Conservation (phyloP, 83 land plant genomes). For the Isoetes engelmannii region DNA sequence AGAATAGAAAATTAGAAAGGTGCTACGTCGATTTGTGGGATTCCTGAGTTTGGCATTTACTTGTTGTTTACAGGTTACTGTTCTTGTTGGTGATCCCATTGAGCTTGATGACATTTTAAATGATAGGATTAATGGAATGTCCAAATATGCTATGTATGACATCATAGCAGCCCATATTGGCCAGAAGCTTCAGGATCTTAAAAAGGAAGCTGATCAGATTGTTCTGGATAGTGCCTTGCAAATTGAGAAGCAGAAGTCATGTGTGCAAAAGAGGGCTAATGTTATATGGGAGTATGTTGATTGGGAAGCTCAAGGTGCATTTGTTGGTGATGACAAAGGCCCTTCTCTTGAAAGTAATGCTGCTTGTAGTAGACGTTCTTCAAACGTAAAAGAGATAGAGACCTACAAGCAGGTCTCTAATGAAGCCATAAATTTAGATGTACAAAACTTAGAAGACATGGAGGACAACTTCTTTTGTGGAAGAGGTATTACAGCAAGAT, state of each 20-base stretch:
- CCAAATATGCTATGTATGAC: slow-evolving; percentile 58
- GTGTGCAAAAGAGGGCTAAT: slow-evolving; percentile 24
- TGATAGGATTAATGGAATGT: slow-evolving; percentile 18
- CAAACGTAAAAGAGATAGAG: too few relatives aligned
- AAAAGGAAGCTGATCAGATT: slow-evolving; percentile 60
- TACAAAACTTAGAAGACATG: slow-evolving; percentile 1
- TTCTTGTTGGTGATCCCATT: slow-evolving; percentile 88
- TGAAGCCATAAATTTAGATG: neutral
- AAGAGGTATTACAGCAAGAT: slow-evolving; percentile 53
- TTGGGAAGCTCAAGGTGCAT: slow-evolving; percentile 56
- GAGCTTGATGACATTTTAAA: slow-evolving; percentile 61
- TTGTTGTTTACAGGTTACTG: slow-evolving; percentile 50
- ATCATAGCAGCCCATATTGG: slow-evolving; percentile 68
- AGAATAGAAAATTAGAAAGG: neutral
- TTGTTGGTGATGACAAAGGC: slow-evolving; percentile 7
- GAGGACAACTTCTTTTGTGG: slow-evolving; percentile 1
- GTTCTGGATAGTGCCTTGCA: slow-evolving; percentile 23
- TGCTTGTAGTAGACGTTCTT: too few relatives aligned
- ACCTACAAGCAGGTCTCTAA: too few relatives aligned
- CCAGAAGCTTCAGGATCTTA: slow-evolving; percentile 44
- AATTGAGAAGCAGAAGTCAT: neutral
- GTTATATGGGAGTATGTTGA: slow-evolving; percentile 50
- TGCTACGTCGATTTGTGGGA: neutral
- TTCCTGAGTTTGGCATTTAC: slow-evolving; percentile 2
- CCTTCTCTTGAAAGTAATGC: neutral